These are phyloP conservation scores for Sugiyamaella marilandica DNA, from an alignment of 805 yeast genomes.

Conservation along the genomic window DNA sequence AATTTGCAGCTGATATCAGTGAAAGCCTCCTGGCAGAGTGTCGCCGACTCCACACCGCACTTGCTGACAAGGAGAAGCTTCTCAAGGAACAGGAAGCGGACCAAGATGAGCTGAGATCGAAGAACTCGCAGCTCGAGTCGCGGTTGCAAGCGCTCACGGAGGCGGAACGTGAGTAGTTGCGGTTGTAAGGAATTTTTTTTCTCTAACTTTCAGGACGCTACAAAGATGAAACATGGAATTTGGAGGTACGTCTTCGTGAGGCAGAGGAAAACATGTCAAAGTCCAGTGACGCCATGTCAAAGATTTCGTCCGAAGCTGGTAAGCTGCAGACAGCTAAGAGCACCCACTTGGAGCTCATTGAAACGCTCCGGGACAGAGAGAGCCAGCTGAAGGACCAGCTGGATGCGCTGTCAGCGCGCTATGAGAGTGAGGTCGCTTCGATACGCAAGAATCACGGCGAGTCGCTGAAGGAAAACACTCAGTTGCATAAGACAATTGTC, in stretches of 20 bases:
- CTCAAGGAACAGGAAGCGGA: slow-evolving; percentile 16
- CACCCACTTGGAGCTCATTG: slow-evolving; percentile 28
- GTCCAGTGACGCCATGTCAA: slow-evolving; percentile 23
- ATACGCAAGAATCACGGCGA: slow-evolving; percentile 22
- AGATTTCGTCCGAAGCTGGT: slow-evolving; percentile 24
- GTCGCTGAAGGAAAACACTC: slow-evolving; percentile 24
- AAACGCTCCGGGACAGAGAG: slow-evolving; percentile 27
- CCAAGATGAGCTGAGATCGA: slow-evolving; percentile 19
- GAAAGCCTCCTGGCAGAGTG: slow-evolving; percentile 32
- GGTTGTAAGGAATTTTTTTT: slow-evolving; percentile 1
- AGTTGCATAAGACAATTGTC: slow-evolving; percentile 18
- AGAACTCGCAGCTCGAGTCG: slow-evolving; percentile 21
- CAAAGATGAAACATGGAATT: slow-evolving; percentile 36
- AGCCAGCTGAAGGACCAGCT: slow-evolving; percentile 26
- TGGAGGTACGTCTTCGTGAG: slow-evolving; percentile 33
- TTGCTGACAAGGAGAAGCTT: slow-evolving; percentile 21
- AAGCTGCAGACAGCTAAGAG: slow-evolving; percentile 19
- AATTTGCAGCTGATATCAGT: slow-evolving; percentile 32
- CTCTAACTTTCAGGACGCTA: slow-evolving; percentile 22
- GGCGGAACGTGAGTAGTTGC: slow-evolving; percentile 21
- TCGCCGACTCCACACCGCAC: slow-evolving; percentile 27
- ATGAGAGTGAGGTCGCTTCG: slow-evolving; percentile 24
- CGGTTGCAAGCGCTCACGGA: slow-evolving; percentile 19
- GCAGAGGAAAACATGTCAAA: slow-evolving; percentile 22
- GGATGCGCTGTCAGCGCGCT: slow-evolving; percentile 18